phyloP scores from a whole-genome alignment of 2,329 filamentous ascomycete species.

The Metarhizium brunneum region DNA sequence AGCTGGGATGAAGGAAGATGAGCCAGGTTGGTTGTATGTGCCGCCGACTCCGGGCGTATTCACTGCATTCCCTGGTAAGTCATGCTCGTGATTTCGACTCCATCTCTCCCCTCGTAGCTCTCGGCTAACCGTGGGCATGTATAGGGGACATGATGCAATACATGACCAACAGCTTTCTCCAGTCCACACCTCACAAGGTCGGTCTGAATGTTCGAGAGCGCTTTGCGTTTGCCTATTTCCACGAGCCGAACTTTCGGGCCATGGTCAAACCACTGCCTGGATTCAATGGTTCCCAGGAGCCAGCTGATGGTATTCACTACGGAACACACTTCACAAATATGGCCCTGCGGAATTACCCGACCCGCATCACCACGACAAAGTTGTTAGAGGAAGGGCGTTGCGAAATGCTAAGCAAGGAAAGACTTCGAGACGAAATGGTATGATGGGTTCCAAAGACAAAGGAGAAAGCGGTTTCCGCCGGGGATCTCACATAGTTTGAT shows the following conservation, averaged over 20 bases:
- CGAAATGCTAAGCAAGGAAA: conserved; percentile 10
- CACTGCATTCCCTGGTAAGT: conserved; percentile 38
- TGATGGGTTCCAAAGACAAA: not conserved
- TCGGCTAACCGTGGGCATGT: not conserved
- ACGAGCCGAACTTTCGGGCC: conserved; percentile 39
- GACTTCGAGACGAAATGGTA: conserved; percentile 16
- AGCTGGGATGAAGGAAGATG: conserved; percentile 34
- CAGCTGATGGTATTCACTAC: conserved; percentile 34
- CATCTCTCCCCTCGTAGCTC: not conserved
- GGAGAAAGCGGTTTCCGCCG: not conserved
- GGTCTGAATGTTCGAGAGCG: conserved; percentile 38
- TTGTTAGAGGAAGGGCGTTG: conserved; percentile 20
- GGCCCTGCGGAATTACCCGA: conserved; percentile 39
- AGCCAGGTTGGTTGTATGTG: conserved; percentile 37
- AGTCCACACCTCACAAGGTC: conserved; percentile 40
- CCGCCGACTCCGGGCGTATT: conserved; percentile 33
- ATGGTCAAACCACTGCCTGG: conserved; percentile 32
- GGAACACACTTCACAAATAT: conserved; percentile 44
- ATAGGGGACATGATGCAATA: conserved; percentile 43
- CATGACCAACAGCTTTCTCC: conserved; percentile 34
- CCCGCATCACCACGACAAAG: conserved; percentile 32
- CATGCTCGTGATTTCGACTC: too few relatives aligned
- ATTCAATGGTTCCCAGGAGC: conserved; percentile 22
- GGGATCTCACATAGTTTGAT: too few relatives aligned
- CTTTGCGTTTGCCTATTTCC: conserved; percentile 41